phyloP scores from a whole-genome alignment of 257 asterid species.

The Gynochthodes officinalis region DNA sequence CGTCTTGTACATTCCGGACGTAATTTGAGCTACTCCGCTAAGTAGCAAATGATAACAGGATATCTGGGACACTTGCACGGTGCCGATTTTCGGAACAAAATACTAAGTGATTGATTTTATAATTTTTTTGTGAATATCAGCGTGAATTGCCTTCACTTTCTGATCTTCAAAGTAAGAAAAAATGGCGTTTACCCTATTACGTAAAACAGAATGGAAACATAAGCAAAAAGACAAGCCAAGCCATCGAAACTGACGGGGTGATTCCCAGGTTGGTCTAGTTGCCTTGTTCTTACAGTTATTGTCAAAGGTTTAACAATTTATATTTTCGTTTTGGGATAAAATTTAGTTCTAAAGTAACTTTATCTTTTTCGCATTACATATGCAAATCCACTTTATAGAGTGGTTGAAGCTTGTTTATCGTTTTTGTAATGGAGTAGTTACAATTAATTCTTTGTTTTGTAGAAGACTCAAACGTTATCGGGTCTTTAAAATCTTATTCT shows the following conservation, averaged over 20 bases:
- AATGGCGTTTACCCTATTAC: not conserved
- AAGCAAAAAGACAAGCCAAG: constrained; percentile 21
- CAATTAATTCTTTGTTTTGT: constrained; percentile 37
- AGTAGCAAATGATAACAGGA: not conserved
- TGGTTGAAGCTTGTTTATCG: constrained; percentile 20
- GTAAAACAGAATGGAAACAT: constrained; percentile 9
- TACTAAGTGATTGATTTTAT: not conserved
- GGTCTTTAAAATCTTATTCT: not conserved
- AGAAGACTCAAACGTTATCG: constrained; percentile 9
- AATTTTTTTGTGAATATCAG: not conserved
- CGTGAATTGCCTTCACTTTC: not conserved
- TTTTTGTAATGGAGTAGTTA: constrained; percentile 69
- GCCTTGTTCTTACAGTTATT: constrained; percentile 7
- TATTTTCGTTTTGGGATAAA: constrained; percentile 8
- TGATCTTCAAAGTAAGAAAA: not conserved
- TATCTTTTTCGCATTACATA: constrained; percentile 23
- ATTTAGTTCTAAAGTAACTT: constrained; percentile 9
- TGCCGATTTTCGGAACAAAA: not conserved
- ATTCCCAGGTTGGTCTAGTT: not conserved
- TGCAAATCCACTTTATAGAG: constrained; percentile 35
- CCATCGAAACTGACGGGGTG: constrained; percentile 4
- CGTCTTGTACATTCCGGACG: not conserved
- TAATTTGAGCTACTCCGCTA: not conserved
- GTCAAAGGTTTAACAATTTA: constrained; percentile 12
- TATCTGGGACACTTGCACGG: not conserved